phyloP scores from a whole-genome alignment of 805 yeast genomes.

The Maudiozyma saulgeensis region DNA sequence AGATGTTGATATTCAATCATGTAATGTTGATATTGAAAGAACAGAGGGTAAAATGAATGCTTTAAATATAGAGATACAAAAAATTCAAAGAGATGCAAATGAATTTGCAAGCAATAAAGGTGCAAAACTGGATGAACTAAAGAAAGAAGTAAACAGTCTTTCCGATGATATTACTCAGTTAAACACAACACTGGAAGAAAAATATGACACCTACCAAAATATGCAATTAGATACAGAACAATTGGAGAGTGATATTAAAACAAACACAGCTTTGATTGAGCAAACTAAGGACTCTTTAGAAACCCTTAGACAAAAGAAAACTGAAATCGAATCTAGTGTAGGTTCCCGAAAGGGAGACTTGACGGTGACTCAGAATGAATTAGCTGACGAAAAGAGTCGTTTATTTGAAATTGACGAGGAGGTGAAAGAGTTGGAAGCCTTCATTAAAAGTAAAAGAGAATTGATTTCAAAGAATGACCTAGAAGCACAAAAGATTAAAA shows the following conservation, averaged over 20 bases:
- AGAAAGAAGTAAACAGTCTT: slow-evolving; percentile 40
- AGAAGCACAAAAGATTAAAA: slow-evolving; percentile 43
- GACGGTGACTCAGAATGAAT: slow-evolving; percentile 19
- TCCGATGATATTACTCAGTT: slow-evolving; percentile 27
- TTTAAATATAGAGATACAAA: slow-evolving; percentile 36
- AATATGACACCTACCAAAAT: slow-evolving; percentile 49
- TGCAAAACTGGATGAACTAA: slow-evolving; percentile 59
- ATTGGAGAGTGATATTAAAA: slow-evolving; percentile 43
- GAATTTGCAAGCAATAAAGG: slow-evolving; percentile 79
- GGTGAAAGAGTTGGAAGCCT: slow-evolving; percentile 45
- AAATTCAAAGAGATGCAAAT: slow-evolving; percentile 63
- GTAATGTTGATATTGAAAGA: slow-evolving; percentile 32
- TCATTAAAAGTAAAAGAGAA: slow-evolving; percentile 36
- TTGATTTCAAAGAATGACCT: slow-evolving; percentile 39
- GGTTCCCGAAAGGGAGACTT: slow-evolving; percentile 14
- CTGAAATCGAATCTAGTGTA: slow-evolving; percentile 21
- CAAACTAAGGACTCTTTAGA: slow-evolving; percentile 29
- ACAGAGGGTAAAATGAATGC: slow-evolving; percentile 27
- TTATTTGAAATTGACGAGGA: slow-evolving; percentile 70
- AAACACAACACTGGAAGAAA: slow-evolving; percentile 35
- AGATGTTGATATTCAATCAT: slow-evolving; percentile 35
- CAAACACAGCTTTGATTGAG: slow-evolving; percentile 34
- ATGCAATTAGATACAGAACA: slow-evolving; percentile 67
- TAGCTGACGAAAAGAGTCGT: slow-evolving; percentile 39
- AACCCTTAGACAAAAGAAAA: slow-evolving; percentile 29